phyloP scores from a whole-genome alignment of 257 asterid species.

The Lantana camara region DNA sequence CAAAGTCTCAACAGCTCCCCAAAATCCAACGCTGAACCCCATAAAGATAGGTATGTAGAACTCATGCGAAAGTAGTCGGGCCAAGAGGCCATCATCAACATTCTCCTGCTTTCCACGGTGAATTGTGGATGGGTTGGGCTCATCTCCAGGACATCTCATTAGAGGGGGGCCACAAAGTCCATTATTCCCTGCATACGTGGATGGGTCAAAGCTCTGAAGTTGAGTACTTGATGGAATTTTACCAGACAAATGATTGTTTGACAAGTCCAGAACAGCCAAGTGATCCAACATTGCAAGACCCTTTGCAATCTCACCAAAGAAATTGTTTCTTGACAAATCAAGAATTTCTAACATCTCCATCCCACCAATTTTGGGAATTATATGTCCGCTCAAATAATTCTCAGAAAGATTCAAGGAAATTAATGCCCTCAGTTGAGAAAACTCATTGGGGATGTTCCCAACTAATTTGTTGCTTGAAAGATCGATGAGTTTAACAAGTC shows the following conservation, averaged over 20 bases:
- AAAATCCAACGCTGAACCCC: constrained; percentile 39
- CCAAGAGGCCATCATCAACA: constrained; percentile 5
- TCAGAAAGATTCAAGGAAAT: constrained; percentile 38
- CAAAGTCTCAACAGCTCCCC: constrained; percentile 32
- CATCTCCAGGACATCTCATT: constrained; percentile 23
- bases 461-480: constrained; percentile 35
- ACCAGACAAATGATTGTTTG: constrained; percentile 37
- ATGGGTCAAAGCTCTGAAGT: constrained; percentile 31
- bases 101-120: not conserved
- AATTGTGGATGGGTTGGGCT: not conserved
- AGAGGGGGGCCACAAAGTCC: constrained; percentile 41
- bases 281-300: constrained; percentile 20
- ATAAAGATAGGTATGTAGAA: constrained; percentile 9
- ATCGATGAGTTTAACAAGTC: constrained; percentile 34
- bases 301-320: constrained; percentile 35
- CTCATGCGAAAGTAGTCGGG: constrained; percentile 3
- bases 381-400: constrained; percentile 30
- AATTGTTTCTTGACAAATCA: constrained; percentile 38
- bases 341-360: constrained; percentile 41
- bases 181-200: constrained; percentile 30
- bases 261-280: constrained; percentile 32
- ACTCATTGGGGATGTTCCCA: constrained; percentile 24
- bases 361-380: constrained; percentile 32
- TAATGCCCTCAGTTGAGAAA: constrained; percentile 21
- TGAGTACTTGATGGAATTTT: constrained; percentile 39